phyloP scores from a whole-genome alignment of 2,329 filamentous ascomycete species.

The Eutypa lata region DNA sequence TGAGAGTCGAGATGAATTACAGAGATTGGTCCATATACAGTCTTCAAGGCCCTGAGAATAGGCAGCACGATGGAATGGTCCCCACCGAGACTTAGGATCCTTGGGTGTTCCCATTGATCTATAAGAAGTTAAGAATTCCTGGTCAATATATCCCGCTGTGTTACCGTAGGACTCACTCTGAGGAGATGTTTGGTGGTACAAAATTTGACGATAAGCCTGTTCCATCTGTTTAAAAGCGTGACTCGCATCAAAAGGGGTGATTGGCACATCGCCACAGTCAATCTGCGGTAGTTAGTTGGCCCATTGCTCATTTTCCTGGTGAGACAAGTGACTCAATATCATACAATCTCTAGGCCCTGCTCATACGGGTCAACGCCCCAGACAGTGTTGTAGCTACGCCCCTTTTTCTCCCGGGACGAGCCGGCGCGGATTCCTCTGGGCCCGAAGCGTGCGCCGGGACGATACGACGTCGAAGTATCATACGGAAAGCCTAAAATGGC shows the following conservation, averaged over 20 bases:
- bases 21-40: constrained; percentile 25
- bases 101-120: constrained; percentile 8
- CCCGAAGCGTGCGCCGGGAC: background rate
- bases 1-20: constrained; percentile 31
- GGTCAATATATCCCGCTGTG: no score
- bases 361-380: constrained; percentile 5
- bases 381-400: constrained; percentile 4
- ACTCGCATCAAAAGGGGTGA: constrained; percentile 16
- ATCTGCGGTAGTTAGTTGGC: background rate
- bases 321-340: background rate
- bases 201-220: constrained; percentile 7
- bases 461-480: background rate
- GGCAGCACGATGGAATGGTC: constrained; percentile 29
- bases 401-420: constrained; percentile 4
- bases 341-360: constrained; percentile 2
- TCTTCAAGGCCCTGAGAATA: constrained; percentile 23
- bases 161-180: constrained; percentile 1
- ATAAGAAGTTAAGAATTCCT: background rate
- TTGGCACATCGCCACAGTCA: constrained; percentile 18
- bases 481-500: constrained; percentile 1
- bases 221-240: constrained; percentile 21
- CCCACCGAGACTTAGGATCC: constrained; percentile 20
- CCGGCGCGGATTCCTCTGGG: constrained; percentile 1
- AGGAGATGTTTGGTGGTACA: constrained; percentile 3
- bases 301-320: no score